Percentiles rank a stretch among this genome's conserved stretches.
Conservation (phyloP, 768 basidiomycete genomes). For the Xanthoconium purpureum region DNA sequence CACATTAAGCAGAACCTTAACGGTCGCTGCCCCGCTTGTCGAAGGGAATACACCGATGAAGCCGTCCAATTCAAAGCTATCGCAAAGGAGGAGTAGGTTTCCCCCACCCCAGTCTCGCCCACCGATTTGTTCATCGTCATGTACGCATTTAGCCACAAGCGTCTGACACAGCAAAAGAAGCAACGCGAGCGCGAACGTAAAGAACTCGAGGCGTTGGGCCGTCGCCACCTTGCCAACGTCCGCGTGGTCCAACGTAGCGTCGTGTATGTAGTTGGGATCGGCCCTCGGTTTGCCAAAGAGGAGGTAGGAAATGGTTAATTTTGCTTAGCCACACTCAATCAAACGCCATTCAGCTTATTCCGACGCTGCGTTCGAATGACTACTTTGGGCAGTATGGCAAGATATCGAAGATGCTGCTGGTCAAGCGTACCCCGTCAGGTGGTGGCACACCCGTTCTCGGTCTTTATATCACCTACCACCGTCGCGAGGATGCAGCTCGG, state of each 20-base stretch:
- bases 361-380: conserved; percentile 88
- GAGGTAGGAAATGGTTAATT: conserved; percentile 58
- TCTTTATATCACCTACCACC: conserved; percentile 94
- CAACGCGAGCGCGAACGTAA: conserved; percentile 93
- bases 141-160: conserved; percentile 69
- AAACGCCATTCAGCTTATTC: conserved; percentile 61
- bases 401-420: conserved; percentile 91
- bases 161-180: conserved; percentile 92
- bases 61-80: conserved; percentile 94
- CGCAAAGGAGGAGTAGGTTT: conserved; percentile 87
- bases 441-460: conserved; percentile 76
- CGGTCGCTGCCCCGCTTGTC: conserved; percentile 93
- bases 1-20: conserved; percentile 97
- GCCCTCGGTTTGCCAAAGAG: conserved; percentile 90
- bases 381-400: conserved; percentile 99
- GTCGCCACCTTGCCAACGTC: conserved; percentile 86
- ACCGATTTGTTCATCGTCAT: conserved; percentile 16
- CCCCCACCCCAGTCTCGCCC: not conserved
- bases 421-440: conserved; percentile 80
- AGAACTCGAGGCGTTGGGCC: conserved; percentile 82
- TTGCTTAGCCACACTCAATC: not conserved
- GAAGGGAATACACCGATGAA: conserved; percentile 89
- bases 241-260: conserved; percentile 96
- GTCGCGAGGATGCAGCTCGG: conserved; percentile 91
- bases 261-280: conserved; percentile 95